Base-by-base conservation (phyloP, 2,329 filamentous ascomycete genomes). In the Fusarium albidum region DNA sequence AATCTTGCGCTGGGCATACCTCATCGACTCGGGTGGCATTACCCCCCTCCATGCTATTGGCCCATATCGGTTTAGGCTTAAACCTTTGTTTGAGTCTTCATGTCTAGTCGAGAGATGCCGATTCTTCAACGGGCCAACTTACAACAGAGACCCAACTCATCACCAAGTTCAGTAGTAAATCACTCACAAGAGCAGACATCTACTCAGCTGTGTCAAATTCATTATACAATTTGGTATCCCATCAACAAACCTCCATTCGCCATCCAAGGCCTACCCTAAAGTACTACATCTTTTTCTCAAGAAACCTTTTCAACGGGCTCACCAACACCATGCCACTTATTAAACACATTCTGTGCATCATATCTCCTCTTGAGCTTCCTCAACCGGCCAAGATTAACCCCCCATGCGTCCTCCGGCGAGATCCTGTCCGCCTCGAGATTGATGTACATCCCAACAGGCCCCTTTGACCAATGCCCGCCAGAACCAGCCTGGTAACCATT, bases 281-380 rank as follows among this genome's bases (percentile, higher is more conserved):
- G 4, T 7, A 21, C 21, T 21, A 4, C 21, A 21, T 7, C 21
- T 7, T 15, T 35, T 9, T 5, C 15, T 21, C 11, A 35, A 17
- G 33, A 35, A 14, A 10, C 21, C 18, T 18, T 17, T 12, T 38
- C 35, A 15, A 34, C 26, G 9, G 28, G 38, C 31, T 53, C 45
- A 9, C 43, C 45, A 42, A 68, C 54, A 9, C 62, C 55, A 48
- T 70, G 62, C 62, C 64, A 68, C 61, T 71, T 74, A 14, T 67
- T 49, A 53, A 75, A 75, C 9, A 71, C 58, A 49, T 75, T 72
- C 3, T 55, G 53, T 1, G 68, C 68, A 47, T 76, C 72, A 31
- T 68, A 74, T 43, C 61, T 69, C 9, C 39, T 53, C 66, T 76
- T 74, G 44, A 76, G 41, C 49, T 68, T 64, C 40, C 52, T 59